Evolutionary conservation across 495 filamentous ascomycete species (phyloP), one percentile per base, ranked within the genome.

Genomic region (Podospora anserina): DNA sequence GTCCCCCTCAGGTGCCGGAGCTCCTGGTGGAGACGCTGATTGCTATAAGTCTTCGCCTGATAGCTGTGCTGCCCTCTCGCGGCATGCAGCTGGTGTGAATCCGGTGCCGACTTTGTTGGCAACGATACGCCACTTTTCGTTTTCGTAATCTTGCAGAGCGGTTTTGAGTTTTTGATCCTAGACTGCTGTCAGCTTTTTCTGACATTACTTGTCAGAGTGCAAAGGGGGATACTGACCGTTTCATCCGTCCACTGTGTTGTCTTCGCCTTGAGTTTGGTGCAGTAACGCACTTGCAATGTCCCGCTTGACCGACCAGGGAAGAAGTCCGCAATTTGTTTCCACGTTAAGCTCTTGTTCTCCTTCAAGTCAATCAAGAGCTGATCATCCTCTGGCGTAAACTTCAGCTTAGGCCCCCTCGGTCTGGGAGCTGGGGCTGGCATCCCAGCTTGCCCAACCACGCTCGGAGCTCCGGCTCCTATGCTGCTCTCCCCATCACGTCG

Each of bases 251-350:
- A 97, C 69, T 88, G 86, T n/a, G 91, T 93, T 59, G 89, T 92
- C 81, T 96, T 96, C 9, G 91, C 91, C 79, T 95, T 96, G 68
- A 96, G 81, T 78, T 95, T 96, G 30, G 92, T 96, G 75, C 93
- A 97, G 77, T 97, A 97, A 15, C 93, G 88, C 69, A 97, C 93
- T 75, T 97, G 93, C 65, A 97, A 80, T 44, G 93, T 96, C 54
- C 92, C 92, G 34, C 90, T 93, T 56, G 91, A 92, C 61, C 93
- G 83, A 13, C 93, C 93, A 7, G 93, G 93, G 72, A 97, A 96
- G 79, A 94, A 96, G 73, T 96, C 92, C 65, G 91, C 90, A 71
- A 97, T 96, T 83, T 97, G 93, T 76, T 95, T 96, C 93, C 93
- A 97, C 9, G 93, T 93, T 72, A 97, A 84, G 71, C 90, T 90